Evolutionary conservation across 108 stramenopile genomes (phyloP), one percentile per base, ranked within the genome.

Genomic region (Seminavis robusta): DNA sequence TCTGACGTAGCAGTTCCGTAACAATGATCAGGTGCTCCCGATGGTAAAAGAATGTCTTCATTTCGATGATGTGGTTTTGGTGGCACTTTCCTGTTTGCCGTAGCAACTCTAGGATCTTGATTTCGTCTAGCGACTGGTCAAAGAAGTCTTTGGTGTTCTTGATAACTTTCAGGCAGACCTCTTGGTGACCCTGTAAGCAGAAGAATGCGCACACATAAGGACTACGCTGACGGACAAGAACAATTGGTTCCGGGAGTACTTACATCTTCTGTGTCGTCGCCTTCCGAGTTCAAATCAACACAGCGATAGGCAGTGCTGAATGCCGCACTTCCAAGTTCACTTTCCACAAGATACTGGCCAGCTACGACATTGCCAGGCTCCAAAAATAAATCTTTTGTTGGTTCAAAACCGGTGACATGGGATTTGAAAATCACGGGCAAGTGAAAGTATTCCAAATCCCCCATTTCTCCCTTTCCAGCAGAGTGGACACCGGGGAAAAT

Each of bases 141-240:
- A 99, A 92, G 70, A 95, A 98, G 65, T 99, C 98, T 65, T 99
- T 99, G 42, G 92, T 96, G 70, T 98, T 99, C 76, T 98, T 99
- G 63, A 99, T 95, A 3, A 99, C 89, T 67, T 98, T 98, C 30
- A 97, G 65, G 57, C 96, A 96, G 6, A 96, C 97, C 49, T 91
- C 86, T 43, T 86, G 77, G 50, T 85, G 82, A 54, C 71, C 81
- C 55, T 76, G 56, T 48, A 0, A 52, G 34, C n/a, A 46, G 41
- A 11, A 11, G 56, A 5, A 53, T 31, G 4, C 36, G 17, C 20
- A 37, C 4, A 15, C 1, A 7, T 16, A 32, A 1, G 24, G 17
- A n/a, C n/a, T n/a, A n/a, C n/a, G n/a, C n/a, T n/a, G n/a, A n/a
- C n/a, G n/a, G n/a, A n/a, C n/a, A n/a, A n/a, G n/a, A n/a, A n/a